Evolutionary conservation across 495 filamentous ascomycete genomes (phyloP).

Genomic region (Tuber magnatum): DNA sequence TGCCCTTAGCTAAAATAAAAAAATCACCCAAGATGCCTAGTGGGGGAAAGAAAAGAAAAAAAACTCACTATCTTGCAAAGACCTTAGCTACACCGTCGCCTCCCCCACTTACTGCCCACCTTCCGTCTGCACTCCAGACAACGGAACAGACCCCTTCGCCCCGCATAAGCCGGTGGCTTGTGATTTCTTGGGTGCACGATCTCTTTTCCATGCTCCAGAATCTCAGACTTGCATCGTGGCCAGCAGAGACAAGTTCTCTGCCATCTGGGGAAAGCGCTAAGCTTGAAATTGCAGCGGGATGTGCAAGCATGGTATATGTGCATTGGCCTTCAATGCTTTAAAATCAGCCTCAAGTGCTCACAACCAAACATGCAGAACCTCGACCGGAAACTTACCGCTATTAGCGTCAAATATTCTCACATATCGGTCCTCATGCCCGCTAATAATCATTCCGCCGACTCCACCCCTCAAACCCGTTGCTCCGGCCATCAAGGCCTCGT

Average conservation of each 20-base stretch:
- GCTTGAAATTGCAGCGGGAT: slow-evolving; percentile 82
- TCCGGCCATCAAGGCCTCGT: slow-evolving; percentile 62
- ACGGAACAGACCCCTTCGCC: slow-evolving; percentile 90
- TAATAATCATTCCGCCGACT: slow-evolving; percentile 86
- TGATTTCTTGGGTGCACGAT: slow-evolving; percentile 87
- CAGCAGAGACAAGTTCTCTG: slow-evolving; percentile 86
- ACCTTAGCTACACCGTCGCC: slow-evolving; percentile 98
- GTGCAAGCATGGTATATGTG: slow-evolving; percentile 96
- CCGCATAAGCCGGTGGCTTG: slow-evolving; percentile 80
- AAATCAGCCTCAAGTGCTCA: neutral
- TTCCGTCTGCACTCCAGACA: slow-evolving; percentile 87
- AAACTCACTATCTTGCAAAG: slow-evolving; percentile 56
- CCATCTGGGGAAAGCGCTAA: slow-evolving; percentile 87
- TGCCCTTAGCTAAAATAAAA: neutral
- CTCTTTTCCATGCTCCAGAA: slow-evolving; percentile 98
- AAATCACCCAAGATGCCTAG: neutral
- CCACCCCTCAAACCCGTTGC: slow-evolving; percentile 79
- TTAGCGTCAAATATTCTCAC: slow-evolving; percentile 98
- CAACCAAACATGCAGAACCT: neutral
- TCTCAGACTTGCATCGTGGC: slow-evolving; percentile 86
- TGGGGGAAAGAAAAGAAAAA: no score
- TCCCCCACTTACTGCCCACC: slow-evolving; percentile 88
- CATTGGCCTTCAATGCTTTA: slow-evolving; percentile 68
- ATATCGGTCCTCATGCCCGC: slow-evolving; percentile 88
- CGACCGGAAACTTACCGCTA: slow-evolving; percentile 64